Evolutionary conservation across 1,284 basidiomycete species (phyloP).

Genomic region (Ganoderma leucocontextum): DNA sequence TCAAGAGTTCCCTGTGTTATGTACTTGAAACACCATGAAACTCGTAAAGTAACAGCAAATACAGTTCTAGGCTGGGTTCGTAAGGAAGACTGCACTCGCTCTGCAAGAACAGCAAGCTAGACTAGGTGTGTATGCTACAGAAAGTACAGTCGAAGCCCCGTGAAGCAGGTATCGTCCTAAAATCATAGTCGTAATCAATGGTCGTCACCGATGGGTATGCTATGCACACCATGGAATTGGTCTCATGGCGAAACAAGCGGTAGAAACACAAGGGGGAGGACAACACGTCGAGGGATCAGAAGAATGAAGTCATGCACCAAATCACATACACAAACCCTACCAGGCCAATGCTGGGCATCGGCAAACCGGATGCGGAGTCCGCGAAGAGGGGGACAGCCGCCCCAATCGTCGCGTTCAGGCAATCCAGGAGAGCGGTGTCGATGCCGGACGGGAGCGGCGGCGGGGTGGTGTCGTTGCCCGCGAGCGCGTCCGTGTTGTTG

Average conservation of each 20-base stretch:
- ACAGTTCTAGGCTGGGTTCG: not conserved
- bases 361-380: conserved; percentile 28
- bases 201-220: not conserved
- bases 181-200: not conserved
- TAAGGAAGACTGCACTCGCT: not conserved
- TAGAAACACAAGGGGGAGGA: not conserved
- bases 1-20: too few relatives aligned
- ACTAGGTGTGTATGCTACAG: not conserved
- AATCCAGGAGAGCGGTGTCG: conserved; percentile 56
- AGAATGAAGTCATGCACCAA: conserved; percentile 22
- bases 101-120: not conserved
- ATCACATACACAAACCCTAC: conserved; percentile 28
- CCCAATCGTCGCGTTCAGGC: conserved; percentile 61
- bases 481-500: conserved; percentile 61
- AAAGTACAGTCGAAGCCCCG: not conserved
- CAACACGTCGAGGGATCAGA: conserved; percentile 5
- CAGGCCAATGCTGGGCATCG: conserved; percentile 22
- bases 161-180: not conserved
- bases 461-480: conserved; percentile 50
- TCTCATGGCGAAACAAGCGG: not conserved
- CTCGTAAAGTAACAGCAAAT: not conserved
- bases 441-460: conserved; percentile 57
- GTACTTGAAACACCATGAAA: not conserved
- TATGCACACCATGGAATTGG: not conserved
- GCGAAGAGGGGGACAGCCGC: conserved; percentile 52